Base-by-base conservation (phyloP, 164 flowering plant species). In the Brasenia schreberi region DNA sequence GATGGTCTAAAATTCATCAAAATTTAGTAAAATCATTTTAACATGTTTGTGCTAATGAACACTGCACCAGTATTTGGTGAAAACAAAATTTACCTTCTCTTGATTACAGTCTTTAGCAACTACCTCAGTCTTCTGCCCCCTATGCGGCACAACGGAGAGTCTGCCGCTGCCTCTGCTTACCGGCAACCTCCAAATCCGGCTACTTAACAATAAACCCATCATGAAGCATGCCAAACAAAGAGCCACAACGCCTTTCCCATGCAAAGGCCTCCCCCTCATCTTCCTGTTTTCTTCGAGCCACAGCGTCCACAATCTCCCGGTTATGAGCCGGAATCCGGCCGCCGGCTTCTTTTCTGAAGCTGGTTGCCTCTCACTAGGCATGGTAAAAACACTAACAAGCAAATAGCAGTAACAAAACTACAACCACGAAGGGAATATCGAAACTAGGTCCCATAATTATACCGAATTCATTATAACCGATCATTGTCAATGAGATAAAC, bases 161-260 rank as follows among this genome's bases (percentile, higher is more conserved):
- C 44, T 33, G 11, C 39, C 39, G 39, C 45, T 67, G 12, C 7
- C 27, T 42, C 66, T 66, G 3, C 10, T 17, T 4, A 67, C 18
- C 5, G 59, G 67, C 1, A 42, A 73, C 27, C 60, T 67, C 81
- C 83, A 76, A 1, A 71, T 79, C 62, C 75, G 73, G 53, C 71
- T 73, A 7, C 79, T 75, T 52, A 88, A 80, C 64, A 91, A 80
- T 6, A 86, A 76, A 6, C 97, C 97, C 64, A 79, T 81, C 43
- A 91, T 71, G 65, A 91, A 91, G 76, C 93, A 73, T 1, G 78
- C 83, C 17, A 83, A 44, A 68, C 96, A 88, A 0, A 88, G 76
- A 11, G 76, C 49, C 0, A 85, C 43, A 5, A 87, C 77, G 64
- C 79, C 78, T 74, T 79, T 90, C 18, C 75, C 84, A 0, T 88